A percentile compares a stretch with the other conserved stretches of the same genome.
Conservation (phyloP, 2,329 filamentous ascomycete species). For the Ramichloridium luteum region DNA sequence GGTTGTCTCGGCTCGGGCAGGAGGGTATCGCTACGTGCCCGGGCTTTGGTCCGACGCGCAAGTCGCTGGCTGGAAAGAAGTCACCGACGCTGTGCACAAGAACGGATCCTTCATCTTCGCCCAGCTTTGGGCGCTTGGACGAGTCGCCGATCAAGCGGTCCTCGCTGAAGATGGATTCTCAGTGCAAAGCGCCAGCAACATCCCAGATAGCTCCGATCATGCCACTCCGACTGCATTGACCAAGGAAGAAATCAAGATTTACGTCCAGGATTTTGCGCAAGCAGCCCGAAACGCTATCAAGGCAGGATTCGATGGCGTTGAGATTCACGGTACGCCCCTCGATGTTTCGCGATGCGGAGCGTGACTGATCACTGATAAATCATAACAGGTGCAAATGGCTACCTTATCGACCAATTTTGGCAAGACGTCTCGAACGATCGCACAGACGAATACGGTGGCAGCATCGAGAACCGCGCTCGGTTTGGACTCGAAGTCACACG, state of each 20-base stretch:
- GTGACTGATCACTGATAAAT: not conserved
- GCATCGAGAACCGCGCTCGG: conserved; percentile 37
- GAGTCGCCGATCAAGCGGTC: conserved; percentile 34
- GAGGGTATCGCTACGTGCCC: conserved; percentile 41
- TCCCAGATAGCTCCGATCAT: conserved; percentile 6
- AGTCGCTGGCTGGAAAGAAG: conserved; percentile 46
- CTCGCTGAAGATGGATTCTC: conserved; percentile 26
- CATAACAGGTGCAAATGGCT: conserved; percentile 27
- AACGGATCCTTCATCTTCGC: conserved; percentile 49
- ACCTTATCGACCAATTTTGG: conserved; percentile 53
- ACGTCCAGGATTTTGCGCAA: conserved; percentile 26
- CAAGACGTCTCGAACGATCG: conserved; percentile 43
- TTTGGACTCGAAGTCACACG: conserved; percentile 41
- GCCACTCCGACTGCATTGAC: conserved; percentile 26
- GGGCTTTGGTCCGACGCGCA: conserved; percentile 48
- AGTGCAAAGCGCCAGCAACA: conserved; percentile 6
- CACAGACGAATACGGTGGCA: conserved; percentile 34
- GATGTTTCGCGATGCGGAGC: not conserved
- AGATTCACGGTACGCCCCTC: conserved; percentile 30
- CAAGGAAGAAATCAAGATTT: conserved; percentile 27
- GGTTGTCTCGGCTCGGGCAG: conserved; percentile 36
- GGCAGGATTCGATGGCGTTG: conserved; percentile 50
- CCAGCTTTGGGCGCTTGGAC: conserved; percentile 52
- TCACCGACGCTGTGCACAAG: conserved; percentile 51
- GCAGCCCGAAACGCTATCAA: conserved; percentile 32